A percentile compares a stretch with the other conserved stretches of the same genome.
These are phyloP conservation scores for Aspergillus bombycis DNA, from an alignment of 2,329 filamentous ascomycete genomes.

Conservation along the genomic window DNA sequence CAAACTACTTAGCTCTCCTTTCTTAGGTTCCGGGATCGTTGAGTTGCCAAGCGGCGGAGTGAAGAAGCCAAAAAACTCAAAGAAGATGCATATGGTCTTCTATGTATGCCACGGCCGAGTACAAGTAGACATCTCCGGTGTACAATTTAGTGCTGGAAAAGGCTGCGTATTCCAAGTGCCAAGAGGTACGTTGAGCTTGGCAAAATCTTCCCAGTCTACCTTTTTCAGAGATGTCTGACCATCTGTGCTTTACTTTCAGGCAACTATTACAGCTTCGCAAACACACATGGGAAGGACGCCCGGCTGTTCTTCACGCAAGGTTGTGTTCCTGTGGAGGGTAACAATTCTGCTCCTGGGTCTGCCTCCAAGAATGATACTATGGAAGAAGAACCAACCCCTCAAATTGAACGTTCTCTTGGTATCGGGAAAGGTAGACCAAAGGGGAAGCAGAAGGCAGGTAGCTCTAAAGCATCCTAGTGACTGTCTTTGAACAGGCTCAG, in stretches of 20 bases:
- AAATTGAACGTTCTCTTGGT: constrained; percentile 19
- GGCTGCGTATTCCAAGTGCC: constrained; percentile 95
- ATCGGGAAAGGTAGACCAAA: constrained; percentile 33
- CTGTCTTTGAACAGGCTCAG: neutral
- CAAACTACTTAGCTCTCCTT: constrained; percentile 81
- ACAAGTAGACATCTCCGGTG: constrained; percentile 65
- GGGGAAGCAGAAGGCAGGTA: constrained; percentile 36
- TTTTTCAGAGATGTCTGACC: neutral
- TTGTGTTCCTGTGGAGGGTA: constrained; percentile 58
- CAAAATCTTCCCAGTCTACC: neutral
- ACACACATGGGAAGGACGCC: constrained; percentile 72
- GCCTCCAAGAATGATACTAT: constrained; percentile 27
- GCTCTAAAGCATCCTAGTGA: constrained; percentile 6
- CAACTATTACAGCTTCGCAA: constrained; percentile 90
- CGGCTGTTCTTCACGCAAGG: constrained; percentile 92
- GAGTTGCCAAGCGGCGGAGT: constrained; percentile 81
- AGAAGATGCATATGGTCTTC: constrained; percentile 97
- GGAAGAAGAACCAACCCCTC: constrained; percentile 25
- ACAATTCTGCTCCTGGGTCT: constrained; percentile 28
- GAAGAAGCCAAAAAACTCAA: constrained; percentile 88
- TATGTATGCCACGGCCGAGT: constrained; percentile 86
- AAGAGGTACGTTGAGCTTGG: constrained; percentile 67
- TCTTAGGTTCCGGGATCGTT: constrained; percentile 87
- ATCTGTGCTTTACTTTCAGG: constrained; percentile 57
- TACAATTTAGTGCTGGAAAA: constrained; percentile 76